phyloP scores from a whole-genome alignment of 495 filamentous ascomycete genomes.

The Clohesyomyces aquaticus region DNA sequence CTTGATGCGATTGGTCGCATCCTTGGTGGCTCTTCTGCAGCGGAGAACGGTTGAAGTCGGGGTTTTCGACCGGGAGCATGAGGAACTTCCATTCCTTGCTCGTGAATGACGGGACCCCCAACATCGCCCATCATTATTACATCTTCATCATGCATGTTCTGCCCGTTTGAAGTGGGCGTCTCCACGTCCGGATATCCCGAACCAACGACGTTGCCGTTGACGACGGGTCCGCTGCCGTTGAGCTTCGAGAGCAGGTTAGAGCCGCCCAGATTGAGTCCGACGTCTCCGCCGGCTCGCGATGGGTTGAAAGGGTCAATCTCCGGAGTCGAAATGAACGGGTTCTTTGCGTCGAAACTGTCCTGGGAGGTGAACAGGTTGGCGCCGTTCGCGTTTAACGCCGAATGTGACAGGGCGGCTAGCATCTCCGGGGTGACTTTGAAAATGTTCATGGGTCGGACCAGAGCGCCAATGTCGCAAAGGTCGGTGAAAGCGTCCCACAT shows the following conservation, averaged over 20 bases:
- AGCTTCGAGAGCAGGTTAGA: constrained; percentile 41
- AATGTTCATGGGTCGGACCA: constrained; percentile 74
- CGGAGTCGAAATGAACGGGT: constrained; percentile 44
- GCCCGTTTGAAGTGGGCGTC: constrained; percentile 45
- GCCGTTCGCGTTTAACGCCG: constrained; percentile 21
- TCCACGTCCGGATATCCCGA: constrained; percentile 39
- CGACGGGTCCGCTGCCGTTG: constrained; percentile 35
- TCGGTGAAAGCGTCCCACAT: constrained; percentile 96
- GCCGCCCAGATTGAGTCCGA: constrained; percentile 40
- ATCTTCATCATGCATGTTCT: constrained; percentile 43
- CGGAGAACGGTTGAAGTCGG: constrained; percentile 59
- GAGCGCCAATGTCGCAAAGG: constrained; percentile 62
- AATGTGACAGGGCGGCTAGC: constrained; percentile 53
- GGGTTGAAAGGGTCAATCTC: constrained; percentile 48
- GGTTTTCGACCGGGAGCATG: constrained; percentile 67
- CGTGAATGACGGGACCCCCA: constrained; percentile 31
- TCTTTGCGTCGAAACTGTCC: constrained; percentile 24
- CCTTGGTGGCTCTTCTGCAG: constrained; percentile 61
- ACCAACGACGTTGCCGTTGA: constrained; percentile 26
- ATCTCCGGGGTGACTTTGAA: constrained; percentile 78
- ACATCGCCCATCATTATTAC: constrained; percentile 48
- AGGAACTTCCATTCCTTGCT: constrained; percentile 60
- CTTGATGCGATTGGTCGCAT: constrained; percentile 60
- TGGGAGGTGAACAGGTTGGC: constrained; percentile 12
- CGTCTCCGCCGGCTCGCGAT: constrained; percentile 32